phyloP scores from a whole-genome alignment of 2,329 filamentous ascomycete genomes.

The Fonsecaea pedrosoi region DNA sequence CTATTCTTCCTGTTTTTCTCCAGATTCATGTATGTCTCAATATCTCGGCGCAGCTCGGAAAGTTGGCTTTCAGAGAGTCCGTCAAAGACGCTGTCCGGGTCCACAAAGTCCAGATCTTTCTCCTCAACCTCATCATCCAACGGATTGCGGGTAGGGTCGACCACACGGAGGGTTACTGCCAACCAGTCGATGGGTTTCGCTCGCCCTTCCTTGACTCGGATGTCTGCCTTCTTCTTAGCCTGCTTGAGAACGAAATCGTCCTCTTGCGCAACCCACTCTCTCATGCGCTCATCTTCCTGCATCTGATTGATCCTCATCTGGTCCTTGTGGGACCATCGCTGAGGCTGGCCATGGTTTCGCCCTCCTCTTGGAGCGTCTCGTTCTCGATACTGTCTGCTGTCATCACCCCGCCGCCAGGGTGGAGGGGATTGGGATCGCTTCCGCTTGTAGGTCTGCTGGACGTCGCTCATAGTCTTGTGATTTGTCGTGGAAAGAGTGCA shows the following conservation, averaged over 20 bases:
- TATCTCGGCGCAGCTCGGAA: slow-evolving; percentile 79
- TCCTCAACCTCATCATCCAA: slow-evolving; percentile 84
- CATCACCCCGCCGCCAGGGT: slow-evolving; percentile 45
- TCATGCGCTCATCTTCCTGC: slow-evolving; percentile 77
- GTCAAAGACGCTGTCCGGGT: slow-evolving; percentile 82
- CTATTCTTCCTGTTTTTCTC: slow-evolving; percentile 79
- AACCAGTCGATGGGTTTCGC: slow-evolving; percentile 94
- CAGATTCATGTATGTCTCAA: slow-evolving; percentile 77
- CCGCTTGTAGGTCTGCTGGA: slow-evolving; percentile 43
- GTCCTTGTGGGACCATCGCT: slow-evolving; percentile 46
- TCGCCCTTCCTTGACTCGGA: slow-evolving; percentile 87
- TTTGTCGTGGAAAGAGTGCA: not conserved
- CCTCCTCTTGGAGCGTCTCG: slow-evolving; percentile 16
- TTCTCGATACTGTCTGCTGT: slow-evolving; percentile 27
- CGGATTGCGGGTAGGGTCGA: slow-evolving; percentile 80
- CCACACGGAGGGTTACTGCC: slow-evolving; percentile 85
- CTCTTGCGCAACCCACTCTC: slow-evolving; percentile 89
- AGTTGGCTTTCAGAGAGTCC: slow-evolving; percentile 71
- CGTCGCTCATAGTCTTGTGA: slow-evolving; percentile 43
- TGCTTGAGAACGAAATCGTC: slow-evolving; percentile 96
- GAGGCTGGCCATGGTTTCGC: slow-evolving; percentile 24
- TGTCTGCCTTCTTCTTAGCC: slow-evolving; percentile 96
- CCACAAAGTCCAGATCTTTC: slow-evolving; percentile 76
- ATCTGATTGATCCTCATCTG: slow-evolving; percentile 60
- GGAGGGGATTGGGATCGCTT: slow-evolving; percentile 52